Evolutionary conservation across 768 basidiomycete genomes (phyloP).

Genomic region (Pulveroboletus sp.): DNA sequence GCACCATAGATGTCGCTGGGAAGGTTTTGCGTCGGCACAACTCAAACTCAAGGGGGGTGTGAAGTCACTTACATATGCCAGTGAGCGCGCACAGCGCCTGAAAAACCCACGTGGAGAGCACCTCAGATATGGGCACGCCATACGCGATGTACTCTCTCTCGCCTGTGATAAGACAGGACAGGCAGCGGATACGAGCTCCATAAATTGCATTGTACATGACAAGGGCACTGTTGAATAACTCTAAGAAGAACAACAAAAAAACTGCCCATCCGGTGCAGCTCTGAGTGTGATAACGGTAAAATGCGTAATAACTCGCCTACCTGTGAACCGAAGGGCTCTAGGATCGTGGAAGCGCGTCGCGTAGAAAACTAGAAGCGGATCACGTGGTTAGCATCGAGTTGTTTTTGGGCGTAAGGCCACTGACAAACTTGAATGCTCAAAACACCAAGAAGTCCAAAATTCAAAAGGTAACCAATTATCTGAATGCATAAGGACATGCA

Average conservation of each 20-base stretch:
- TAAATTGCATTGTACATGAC: conserved; percentile 4
- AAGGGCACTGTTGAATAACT: conserved; percentile 6
- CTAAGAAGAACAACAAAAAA: conserved; percentile 4
- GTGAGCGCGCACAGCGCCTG: conserved; percentile 7
- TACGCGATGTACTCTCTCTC: conserved; percentile 3
- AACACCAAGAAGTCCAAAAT: conserved; percentile 6
- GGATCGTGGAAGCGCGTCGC: conserved; percentile 5
- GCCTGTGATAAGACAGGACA: conserved; percentile 9
- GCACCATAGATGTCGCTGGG: conserved; percentile 5
- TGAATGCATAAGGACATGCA: background rate
- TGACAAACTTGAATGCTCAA: conserved; percentile 8
- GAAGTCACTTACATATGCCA: conserved; percentile 1
- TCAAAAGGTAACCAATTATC: conserved; percentile 9
- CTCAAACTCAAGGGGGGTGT: background rate
- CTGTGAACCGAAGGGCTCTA: conserved; percentile 3
- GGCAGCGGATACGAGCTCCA: conserved; percentile 4
- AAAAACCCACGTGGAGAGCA: conserved; percentile 6
- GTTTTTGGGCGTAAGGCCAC: background rate
- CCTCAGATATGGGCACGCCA: conserved; percentile 1
- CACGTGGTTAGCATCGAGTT: background rate
- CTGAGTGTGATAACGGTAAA: background rate
- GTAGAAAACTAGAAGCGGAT: conserved; percentile 3
- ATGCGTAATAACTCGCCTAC: background rate
- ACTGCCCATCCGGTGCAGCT: background rate
- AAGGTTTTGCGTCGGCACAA: background rate